phyloP scores from a whole-genome alignment of 345 rosid species.

The Aurinia saxatilis region DNA sequence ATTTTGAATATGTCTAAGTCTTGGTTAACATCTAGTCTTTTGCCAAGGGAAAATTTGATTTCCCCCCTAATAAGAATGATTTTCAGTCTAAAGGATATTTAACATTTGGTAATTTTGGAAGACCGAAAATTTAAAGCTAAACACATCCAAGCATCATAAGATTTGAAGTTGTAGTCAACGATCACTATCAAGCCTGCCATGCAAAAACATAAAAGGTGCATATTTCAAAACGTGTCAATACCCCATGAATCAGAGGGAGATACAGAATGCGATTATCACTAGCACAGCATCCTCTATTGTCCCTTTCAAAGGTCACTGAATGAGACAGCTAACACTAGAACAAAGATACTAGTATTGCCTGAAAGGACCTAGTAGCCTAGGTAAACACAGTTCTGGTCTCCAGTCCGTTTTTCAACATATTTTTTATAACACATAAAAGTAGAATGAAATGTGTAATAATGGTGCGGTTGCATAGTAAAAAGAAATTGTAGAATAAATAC shows the following conservation, averaged over 20 bases:
- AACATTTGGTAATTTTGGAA: too few relatives aligned
- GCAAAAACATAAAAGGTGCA: slow-evolving; percentile 1
- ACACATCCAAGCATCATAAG: too few relatives aligned
- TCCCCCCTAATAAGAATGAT: too few relatives aligned
- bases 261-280: slow-evolving; percentile 25
- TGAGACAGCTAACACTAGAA: slow-evolving; percentile 12
- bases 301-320: slow-evolving; percentile 27
- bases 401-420: neutral
- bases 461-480: too few relatives aligned
- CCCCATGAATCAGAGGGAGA: slow-evolving; percentile 24
- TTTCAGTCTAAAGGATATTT: too few relatives aligned
- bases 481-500: too few relatives aligned
- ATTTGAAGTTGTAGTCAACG: slow-evolving; percentile 6
- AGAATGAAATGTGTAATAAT: too few relatives aligned
- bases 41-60: too few relatives aligned
- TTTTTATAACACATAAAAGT: too few relatives aligned
- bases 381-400: slow-evolving; percentile 9
- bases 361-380: neutral
- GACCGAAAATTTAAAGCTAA: neutral
- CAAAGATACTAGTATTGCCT: slow-evolving; percentile 16
- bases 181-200: slow-evolving; percentile 17
- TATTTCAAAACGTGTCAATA: slow-evolving; percentile 9
- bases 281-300: slow-evolving; percentile 25
- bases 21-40: too few relatives aligned
- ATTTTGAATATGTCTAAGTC: too few relatives aligned